Percentiles rank a stretch among this genome's conserved stretches.
phyloP scores from a whole-genome alignment of 371 early-diverging fungal genomes.

The Rhizopus delemar region DNA sequence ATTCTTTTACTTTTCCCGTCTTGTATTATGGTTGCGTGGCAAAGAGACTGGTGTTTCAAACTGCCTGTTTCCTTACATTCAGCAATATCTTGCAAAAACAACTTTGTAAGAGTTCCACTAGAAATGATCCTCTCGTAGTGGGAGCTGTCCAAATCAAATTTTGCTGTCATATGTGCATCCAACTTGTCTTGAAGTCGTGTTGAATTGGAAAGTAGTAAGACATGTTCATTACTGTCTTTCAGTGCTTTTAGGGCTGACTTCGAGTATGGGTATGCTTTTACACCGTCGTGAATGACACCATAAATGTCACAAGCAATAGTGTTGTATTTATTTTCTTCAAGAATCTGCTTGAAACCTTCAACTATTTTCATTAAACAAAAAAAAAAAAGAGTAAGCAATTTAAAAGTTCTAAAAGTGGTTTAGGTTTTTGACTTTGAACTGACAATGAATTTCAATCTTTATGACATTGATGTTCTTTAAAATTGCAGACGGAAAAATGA shows the following conservation, averaged over 20 bases:
- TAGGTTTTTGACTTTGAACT: too few relatives aligned
- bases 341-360: slow-evolving; percentile 17
- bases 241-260: slow-evolving; percentile 26
- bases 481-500: too few relatives aligned
- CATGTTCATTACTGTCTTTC: slow-evolving; percentile 16
- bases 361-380: slow-evolving; percentile 25
- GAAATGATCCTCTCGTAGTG: slow-evolving; percentile 39
- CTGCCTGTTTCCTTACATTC: slow-evolving; percentile 8
- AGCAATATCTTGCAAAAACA: slow-evolving; percentile 31
- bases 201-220: slow-evolving; percentile 46
- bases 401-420: too few relatives aligned
- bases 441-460: too few relatives aligned
- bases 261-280: slow-evolving; percentile 35
- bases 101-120: slow-evolving; percentile 40
- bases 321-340: slow-evolving; percentile 24
- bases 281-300: slow-evolving; percentile 50
- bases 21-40: slow-evolving; percentile 23
- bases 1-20: slow-evolving; percentile 15
- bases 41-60: slow-evolving; percentile 3
- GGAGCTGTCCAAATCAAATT: slow-evolving; percentile 28
- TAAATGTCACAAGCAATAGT: slow-evolving; percentile 51
- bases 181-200: slow-evolving; percentile 38
- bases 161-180: slow-evolving; percentile 25
- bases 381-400: background rate
- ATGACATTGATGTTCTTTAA: too few relatives aligned